Base-by-base conservation (phyloP, 2,329 filamentous ascomycete genomes). In the Fusarium nisikadoi region DNA sequence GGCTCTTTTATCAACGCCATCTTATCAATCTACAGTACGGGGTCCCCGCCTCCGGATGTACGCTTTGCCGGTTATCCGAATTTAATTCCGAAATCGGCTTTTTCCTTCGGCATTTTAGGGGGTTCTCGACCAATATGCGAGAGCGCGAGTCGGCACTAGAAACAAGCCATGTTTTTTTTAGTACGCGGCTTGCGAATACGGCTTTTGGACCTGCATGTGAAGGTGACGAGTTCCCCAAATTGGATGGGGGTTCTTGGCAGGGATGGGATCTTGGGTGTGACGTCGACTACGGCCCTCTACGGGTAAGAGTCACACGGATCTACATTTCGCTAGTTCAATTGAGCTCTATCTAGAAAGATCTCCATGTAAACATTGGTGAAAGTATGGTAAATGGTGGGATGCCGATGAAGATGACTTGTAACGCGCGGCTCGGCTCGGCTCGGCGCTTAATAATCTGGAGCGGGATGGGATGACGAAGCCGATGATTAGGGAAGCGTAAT, bases 1-100 rank as follows among this genome's bases (percentile, higher is more conserved):
- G 31, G 35, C 7, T 9, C 35, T 27, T 66, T 55, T 65, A 55
- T 52, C 52, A 13, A 8, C 36, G 38, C 35, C 54, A 67, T 70
- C 68, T 71, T 71, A 71, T 71, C 67, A 71, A 71, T 71, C 68
- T 58, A 56, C 27, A 29, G 27, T 31, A 31, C 8, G 14, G 10
- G 6, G 23, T 50, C 43, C 46, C 43, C 27, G n/a, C 58, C 17
- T 41, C 50, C 54, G 55, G 67, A 66, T 70, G 45, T 67, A 47
- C 25, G 25, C 67, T 67, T 65, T 60, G 35, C 57, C 68, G 66
- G 55, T 47, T 27, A 70, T 70, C 67, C 68, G 66, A 70, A 31
- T 11, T n/a, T 19, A 29, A 25, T 33, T 35, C 68, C 68, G 68
- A 70, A 43, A 61, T 62, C 68, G 68, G 66, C 54, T 50, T 47